Conservation (phyloP, 495 filamentous ascomycete species). For the Penicillium egyptiacum region DNA sequence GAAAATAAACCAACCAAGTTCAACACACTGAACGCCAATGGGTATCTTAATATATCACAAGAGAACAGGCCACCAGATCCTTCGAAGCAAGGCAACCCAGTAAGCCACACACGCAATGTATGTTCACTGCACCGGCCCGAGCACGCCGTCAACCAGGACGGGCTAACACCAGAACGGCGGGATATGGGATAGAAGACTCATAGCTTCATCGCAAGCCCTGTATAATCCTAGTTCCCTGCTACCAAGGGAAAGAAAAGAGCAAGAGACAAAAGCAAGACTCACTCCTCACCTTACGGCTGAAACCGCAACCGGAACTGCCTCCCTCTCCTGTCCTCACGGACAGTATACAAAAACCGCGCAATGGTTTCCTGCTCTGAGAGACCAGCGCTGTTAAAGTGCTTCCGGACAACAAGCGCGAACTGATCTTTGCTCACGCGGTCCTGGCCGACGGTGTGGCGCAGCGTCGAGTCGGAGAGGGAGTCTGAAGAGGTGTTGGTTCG, state of each 20-base stretch:
- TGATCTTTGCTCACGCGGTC: slow-evolving; percentile 73
- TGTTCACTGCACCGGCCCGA: slow-evolving; percentile 1
- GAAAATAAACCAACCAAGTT: slow-evolving; percentile 1
- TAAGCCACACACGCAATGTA: background rate
- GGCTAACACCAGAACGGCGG: background rate
- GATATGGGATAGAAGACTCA: background rate
- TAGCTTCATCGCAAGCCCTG: background rate
- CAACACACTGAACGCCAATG: slow-evolving; percentile 28
- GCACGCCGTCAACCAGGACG: slow-evolving; percentile 8
- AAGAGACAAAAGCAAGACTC: background rate
- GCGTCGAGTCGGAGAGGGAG: slow-evolving; percentile 15
- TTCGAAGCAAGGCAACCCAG: background rate
- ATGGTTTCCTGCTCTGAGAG: slow-evolving; percentile 86
- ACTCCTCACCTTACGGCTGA: slow-evolving; percentile 35
- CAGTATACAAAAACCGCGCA: slow-evolving; percentile 83
- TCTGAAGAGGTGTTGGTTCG: slow-evolving; percentile 8
- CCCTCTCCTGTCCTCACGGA: slow-evolving; percentile 52
- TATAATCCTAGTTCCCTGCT: background rate
- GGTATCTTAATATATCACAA: slow-evolving; percentile 28
- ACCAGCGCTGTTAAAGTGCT: slow-evolving; percentile 85
- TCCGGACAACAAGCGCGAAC: slow-evolving; percentile 77
- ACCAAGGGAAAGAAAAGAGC: background rate
- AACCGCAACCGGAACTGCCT: slow-evolving; percentile 48
- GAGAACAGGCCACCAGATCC: slow-evolving; percentile 6
- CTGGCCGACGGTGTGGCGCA: slow-evolving; percentile 42